Conservation (phyloP, 179 eudicot genomes). For the Silene coronaria region DNA sequence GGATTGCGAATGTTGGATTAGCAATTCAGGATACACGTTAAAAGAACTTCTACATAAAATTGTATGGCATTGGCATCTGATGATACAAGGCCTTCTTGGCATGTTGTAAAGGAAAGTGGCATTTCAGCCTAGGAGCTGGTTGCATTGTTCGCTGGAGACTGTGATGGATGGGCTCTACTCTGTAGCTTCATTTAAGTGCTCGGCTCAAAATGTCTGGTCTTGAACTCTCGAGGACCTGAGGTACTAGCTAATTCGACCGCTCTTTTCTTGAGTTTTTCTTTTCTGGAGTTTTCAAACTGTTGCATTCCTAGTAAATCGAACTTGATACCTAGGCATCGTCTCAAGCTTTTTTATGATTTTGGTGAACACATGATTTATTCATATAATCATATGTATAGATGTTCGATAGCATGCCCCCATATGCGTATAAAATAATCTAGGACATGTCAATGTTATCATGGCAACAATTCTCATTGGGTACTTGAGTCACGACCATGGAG, state of each 20-base stretch:
- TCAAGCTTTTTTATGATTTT: not conserved
- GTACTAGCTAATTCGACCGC: not conserved
- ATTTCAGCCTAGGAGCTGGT: not conserved
- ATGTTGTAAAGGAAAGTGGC: not conserved
- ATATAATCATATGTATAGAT: not conserved
- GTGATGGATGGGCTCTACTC: not conserved
- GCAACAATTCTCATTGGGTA: not conserved
- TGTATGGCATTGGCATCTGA: not conserved
- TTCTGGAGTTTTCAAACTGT: not conserved
- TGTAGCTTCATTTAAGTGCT: not conserved
- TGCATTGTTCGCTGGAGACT: conserved; percentile 1
- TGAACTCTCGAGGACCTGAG: not conserved
- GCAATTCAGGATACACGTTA: not conserved
- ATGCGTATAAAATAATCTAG: not conserved
- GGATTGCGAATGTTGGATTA: not conserved
- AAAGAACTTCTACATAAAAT: not conserved
- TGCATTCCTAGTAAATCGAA: not conserved
- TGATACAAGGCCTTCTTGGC: not conserved
- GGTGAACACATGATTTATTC: not conserved
- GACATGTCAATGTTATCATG: not conserved
- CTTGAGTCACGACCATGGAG: not conserved
- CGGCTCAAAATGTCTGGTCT: not conserved
- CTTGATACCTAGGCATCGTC: not conserved
- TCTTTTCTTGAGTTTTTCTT: not conserved
- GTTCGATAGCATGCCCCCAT: not conserved